These are phyloP conservation scores for Angophora floribunda DNA, from an alignment of 345 rosid genomes.

Conservation along the genomic window DNA sequence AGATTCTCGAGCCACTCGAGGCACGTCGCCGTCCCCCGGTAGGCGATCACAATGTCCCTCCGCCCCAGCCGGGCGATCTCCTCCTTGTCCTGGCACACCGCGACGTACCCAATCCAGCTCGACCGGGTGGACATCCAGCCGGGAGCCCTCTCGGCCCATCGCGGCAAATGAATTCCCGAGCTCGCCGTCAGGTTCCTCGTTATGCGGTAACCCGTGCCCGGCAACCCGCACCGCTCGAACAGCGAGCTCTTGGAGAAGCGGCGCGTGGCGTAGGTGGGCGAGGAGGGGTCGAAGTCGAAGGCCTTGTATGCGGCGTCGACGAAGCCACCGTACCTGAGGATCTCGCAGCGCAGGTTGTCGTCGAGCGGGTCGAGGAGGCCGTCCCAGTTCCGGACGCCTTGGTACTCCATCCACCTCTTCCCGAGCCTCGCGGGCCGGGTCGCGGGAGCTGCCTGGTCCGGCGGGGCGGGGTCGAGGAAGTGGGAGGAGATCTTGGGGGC, in stretches of 20 bases:
- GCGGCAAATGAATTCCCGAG: conserved; percentile 61
- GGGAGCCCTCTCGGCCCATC: conserved; percentile 59
- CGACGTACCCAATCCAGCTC: conserved; percentile 98
- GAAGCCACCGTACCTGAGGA: conserved; percentile 78
- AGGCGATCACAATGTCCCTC: conserved; percentile 77
- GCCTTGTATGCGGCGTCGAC: conserved; percentile 73
- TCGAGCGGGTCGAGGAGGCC: conserved; percentile 80
- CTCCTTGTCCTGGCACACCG: conserved; percentile 66
- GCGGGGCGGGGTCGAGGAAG: background rate
- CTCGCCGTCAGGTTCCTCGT: conserved; percentile 67
- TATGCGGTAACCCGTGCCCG: conserved; percentile 53
- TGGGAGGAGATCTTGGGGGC: background rate
- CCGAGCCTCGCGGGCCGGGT: conserved; percentile 10
- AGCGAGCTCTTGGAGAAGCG: conserved; percentile 42
- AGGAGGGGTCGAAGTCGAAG: conserved; percentile 65
- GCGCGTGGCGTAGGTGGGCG: conserved; percentile 55
- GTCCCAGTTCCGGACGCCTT: conserved; percentile 52
- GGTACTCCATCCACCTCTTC: conserved; percentile 47
- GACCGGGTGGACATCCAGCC: conserved; percentile 58
- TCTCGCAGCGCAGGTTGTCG: conserved; percentile 61
- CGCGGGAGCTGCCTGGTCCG: background rate
- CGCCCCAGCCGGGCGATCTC: conserved; percentile 81
- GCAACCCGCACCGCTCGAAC: conserved; percentile 47
- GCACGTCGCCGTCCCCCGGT: conserved; percentile 84
- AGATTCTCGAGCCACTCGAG: conserved; percentile 93